Base-by-base conservation (phyloP, 176 grass and related monocot genomes). In the Carex parvula region DNA sequence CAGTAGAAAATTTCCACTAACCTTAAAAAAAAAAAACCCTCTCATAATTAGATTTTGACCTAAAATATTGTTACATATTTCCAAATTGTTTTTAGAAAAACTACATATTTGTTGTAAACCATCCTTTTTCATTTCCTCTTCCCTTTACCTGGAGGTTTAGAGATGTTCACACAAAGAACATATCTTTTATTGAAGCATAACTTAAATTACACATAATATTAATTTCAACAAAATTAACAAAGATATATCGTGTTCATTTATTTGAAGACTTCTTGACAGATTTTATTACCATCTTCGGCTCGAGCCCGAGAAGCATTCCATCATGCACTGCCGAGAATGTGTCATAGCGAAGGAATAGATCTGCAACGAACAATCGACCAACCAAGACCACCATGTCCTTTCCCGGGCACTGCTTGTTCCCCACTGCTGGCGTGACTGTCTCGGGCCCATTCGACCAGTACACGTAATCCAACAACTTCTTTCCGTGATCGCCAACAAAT, bases 401-500 rank as follows among this genome's bases (percentile, higher is more conserved):
- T 7, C 79, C 79, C 0, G 85, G 52, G 85, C 85, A 87, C 66
- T 83, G 79, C 85, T 87, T 87, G 67, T 83, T 75, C 26, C 3
- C 10, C 55, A 76, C n/a, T 17, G 79, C 9, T 8, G 85, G 35
- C 0, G 4, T 21, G 11, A 33, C 79, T 30, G 79, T 87, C 79
- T 87, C 85, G n/a, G 37, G 79, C 8, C 85, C 85, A 50, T 87
- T 87, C 16, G 85, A 87, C 85, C 85, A 87, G 15, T 64, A 55
- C 85, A 87, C 85, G 21, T 87, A 87, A 37, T 87, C 62, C 16
- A 87, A 59, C 54, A 87, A 54, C 37, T 87, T 73, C 62, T 66
- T 63, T 11, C 85, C 79, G 12, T 77, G 16, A 5, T 84, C 62
- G 9, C 87, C 87, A 16, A 84, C 42, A 78, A 88, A 88, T 13